Percentiles rank a stretch among this genome's conserved stretches.
These are phyloP conservation scores for Cutaneotrichosporon sp. DNA, from an alignment of 1,284 basidiomycete genomes.

Conservation along the genomic window DNA sequence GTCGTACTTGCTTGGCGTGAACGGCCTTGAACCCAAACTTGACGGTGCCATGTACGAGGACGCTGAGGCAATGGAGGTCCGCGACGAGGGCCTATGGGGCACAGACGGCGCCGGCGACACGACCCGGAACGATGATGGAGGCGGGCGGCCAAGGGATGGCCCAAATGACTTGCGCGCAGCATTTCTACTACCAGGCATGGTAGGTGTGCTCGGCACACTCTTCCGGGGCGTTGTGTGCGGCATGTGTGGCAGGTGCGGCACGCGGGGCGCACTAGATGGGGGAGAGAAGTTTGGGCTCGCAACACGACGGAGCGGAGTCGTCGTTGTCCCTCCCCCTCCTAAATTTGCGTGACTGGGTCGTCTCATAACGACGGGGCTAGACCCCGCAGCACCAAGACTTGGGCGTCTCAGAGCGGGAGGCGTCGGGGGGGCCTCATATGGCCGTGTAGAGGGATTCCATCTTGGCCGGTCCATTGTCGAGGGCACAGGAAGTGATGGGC, in stretches of 20 bases:
- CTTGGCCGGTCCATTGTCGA: constrained; percentile 12
- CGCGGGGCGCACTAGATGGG: too few species aligned
- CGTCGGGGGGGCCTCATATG: neutral
- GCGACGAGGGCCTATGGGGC: constrained; percentile 25
- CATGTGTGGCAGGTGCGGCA: neutral
- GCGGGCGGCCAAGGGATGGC: constrained; percentile 15
- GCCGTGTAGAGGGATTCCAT: constrained; percentile 29
- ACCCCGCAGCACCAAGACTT: too few species aligned
- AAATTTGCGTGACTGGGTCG: too few species aligned
- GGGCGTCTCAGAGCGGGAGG: constrained; percentile 2
- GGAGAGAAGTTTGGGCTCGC: neutral
- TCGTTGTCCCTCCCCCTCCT: too few species aligned
- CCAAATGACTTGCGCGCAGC: constrained; percentile 4
- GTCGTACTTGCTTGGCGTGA: constrained; percentile 41
- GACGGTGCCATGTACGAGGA: neutral
- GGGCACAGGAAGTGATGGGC: neutral
- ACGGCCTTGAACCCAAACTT: constrained; percentile 21
- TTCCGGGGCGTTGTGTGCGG: constrained; percentile 3
- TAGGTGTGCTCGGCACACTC: constrained; percentile 3
- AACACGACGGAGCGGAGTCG: constrained; percentile 3
- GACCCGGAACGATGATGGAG: constrained; percentile 35
- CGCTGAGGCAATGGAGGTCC: constrained; percentile 16
- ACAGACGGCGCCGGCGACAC: constrained; percentile 25
- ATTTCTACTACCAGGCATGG: neutral
- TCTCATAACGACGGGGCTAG: too few species aligned